These are phyloP conservation scores for Annulohypoxylon nitens DNA, from an alignment of 495 filamentous ascomycete genomes.

Conservation along the genomic window DNA sequence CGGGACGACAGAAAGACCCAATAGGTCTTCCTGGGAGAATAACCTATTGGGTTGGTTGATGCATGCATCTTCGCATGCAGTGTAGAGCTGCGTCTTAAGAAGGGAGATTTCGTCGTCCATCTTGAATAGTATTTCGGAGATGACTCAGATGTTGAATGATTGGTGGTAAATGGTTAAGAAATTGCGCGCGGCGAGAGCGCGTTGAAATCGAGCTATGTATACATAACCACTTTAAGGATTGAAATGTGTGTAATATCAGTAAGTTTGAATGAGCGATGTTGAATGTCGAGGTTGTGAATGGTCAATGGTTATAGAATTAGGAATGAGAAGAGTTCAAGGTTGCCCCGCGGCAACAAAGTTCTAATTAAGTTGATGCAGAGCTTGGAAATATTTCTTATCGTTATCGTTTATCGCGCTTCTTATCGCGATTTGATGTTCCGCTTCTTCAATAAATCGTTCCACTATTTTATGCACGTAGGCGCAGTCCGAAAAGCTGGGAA, in stretches of 20 bases:
- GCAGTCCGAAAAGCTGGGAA: neutral
- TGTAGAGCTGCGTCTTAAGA: conserved; percentile 47
- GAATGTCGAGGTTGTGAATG: neutral
- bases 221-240: neutral
- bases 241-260: neutral
- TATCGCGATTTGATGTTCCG: conserved; percentile 6
- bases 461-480: conserved; percentile 6
- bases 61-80: conserved; percentile 48
- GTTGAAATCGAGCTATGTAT: conserved; percentile 3
- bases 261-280: neutral
- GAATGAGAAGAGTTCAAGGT: neutral
- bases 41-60: conserved; percentile 61
- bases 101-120: conserved; percentile 47
- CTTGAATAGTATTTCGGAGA: conserved; percentile 1
- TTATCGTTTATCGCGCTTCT: conserved; percentile 9
- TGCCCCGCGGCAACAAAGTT: conserved; percentile 21
- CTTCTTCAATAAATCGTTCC: neutral
- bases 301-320: neutral
- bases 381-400: conserved; percentile 32
- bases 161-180: neutral
- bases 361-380: neutral
- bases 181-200: conserved; percentile 41
- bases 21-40: conserved; percentile 76
- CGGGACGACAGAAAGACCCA: conserved; percentile 71
- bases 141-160: conserved; percentile 23